Conservation (phyloP, 495 filamentous ascomycete species). For the Daldinia grandis region DNA sequence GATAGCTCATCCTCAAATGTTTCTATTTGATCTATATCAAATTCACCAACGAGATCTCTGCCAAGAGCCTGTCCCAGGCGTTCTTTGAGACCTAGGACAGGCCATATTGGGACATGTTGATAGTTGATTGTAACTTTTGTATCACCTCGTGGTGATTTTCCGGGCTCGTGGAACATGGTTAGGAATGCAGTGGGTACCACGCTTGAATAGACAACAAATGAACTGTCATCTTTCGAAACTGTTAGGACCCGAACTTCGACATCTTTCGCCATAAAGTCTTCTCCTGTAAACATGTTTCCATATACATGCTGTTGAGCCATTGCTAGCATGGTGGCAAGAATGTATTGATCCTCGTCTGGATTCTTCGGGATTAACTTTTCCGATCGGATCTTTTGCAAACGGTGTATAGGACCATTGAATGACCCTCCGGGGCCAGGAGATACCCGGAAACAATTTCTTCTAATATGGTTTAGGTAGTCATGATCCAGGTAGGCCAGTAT, state of each 20-base stretch:
- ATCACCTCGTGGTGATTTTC: constrained; percentile 36
- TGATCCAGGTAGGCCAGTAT: constrained; percentile 55
- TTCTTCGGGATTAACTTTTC: constrained; percentile 51
- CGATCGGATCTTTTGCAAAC: constrained; percentile 50
- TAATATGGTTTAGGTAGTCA: constrained; percentile 44
- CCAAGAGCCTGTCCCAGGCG: constrained; percentile 57
- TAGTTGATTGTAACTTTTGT: constrained; percentile 47
- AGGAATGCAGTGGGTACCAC: constrained; percentile 51
- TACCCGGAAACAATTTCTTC: constrained; percentile 48
- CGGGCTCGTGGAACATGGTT: constrained; percentile 50
- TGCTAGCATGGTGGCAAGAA: constrained; percentile 52
- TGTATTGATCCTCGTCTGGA: constrained; percentile 53
- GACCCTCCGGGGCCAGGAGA: constrained; percentile 38
- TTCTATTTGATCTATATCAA: constrained; percentile 48
- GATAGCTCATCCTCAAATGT: constrained; percentile 40
- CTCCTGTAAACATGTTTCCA: constrained; percentile 14
- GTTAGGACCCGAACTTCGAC: constrained; percentile 53
- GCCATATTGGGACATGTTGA: constrained; percentile 54
- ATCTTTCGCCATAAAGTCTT: constrained; percentile 42
- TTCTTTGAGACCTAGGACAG: constrained; percentile 58
- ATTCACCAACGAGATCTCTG: constrained; percentile 49
- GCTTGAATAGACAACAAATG: constrained; percentile 56
- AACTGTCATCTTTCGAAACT: constrained; percentile 47
- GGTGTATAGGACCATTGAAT: constrained; percentile 46
- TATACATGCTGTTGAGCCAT: constrained; percentile 59